These are phyloP conservation scores for Globisporangium ultimum DNA, from an alignment of 352 stramenopile genomes.

Conservation along the genomic window DNA sequence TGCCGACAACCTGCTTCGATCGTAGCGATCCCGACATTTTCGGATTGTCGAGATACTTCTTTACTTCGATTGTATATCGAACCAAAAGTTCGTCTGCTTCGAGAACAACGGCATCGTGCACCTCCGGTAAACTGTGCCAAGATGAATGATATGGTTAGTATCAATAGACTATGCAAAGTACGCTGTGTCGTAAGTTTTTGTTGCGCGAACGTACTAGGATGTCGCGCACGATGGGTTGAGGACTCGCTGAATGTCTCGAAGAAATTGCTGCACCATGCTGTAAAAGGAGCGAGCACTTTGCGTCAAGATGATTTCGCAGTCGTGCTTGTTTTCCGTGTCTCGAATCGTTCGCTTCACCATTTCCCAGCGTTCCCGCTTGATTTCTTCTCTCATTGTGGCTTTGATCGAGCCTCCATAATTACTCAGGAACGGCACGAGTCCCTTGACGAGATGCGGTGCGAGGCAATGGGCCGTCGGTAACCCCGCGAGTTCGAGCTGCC, in stretches of 20 bases:
- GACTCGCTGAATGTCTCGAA: constrained; percentile 72
- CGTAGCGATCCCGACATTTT: constrained; percentile 62
- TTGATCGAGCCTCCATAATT: constrained; percentile 73
- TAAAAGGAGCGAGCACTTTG: constrained; percentile 79
- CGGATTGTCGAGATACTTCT: constrained; percentile 56
- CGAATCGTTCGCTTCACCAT: constrained; percentile 68
- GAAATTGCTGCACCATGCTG: constrained; percentile 77
- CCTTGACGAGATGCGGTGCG: constrained; percentile 56
- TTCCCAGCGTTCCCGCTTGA: constrained; percentile 84
- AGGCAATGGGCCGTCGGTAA: constrained; percentile 73
- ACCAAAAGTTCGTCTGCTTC: constrained; percentile 60
- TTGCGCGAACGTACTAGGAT: constrained; percentile 42
- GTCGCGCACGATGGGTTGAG: constrained; percentile 80
- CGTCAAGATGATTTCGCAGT: constrained; percentile 76
- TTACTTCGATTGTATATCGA: constrained; percentile 54
- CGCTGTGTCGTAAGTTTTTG: too few species aligned
- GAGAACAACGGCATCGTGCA: constrained; percentile 55
- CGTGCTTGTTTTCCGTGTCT: constrained; percentile 59
- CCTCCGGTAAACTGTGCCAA: constrained; percentile 43
- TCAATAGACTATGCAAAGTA: too few species aligned
- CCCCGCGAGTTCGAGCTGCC: constrained; percentile 73
- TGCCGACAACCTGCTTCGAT: constrained; percentile 61
- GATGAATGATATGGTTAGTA: too few species aligned
- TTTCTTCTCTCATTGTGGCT: constrained; percentile 62
- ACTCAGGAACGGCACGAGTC: constrained; percentile 51